A percentile compares a stretch with the other conserved stretches of the same genome.
These are phyloP conservation scores for Westerdykella aurantiaca DNA, from an alignment of 2,329 filamentous ascomycete species.

Conservation along the genomic window DNA sequence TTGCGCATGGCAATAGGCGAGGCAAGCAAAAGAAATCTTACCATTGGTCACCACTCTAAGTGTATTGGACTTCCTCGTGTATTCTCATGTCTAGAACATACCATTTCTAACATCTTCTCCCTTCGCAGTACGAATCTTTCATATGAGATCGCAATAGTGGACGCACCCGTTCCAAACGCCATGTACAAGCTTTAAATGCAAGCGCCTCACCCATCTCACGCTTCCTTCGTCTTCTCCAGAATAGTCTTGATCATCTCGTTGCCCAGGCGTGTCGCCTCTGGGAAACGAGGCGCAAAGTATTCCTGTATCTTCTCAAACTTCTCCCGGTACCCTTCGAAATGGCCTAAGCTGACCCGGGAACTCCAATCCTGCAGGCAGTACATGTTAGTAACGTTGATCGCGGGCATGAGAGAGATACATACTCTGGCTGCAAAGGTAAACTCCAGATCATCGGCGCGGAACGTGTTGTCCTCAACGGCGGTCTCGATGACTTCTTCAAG, in stretches of 20 bases:
- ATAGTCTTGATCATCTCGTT: slow-evolving; percentile 98
- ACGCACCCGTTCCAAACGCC: too few relatives aligned
- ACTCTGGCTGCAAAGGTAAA: slow-evolving; percentile 91
- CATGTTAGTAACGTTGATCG: background rate
- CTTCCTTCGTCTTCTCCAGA: slow-evolving; percentile 62
- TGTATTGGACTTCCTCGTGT: too few relatives aligned
- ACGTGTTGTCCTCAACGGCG: slow-evolving; percentile 82
- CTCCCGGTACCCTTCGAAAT: slow-evolving; percentile 89
- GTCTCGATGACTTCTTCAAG: slow-evolving; percentile 81
- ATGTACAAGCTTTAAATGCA: too few relatives aligned
- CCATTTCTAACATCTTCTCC: too few relatives aligned
- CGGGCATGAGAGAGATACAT: slow-evolving; percentile 4
- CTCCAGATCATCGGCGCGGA: slow-evolving; percentile 91
- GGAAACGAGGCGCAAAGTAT: slow-evolving; percentile 88
- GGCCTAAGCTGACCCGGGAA: slow-evolving; percentile 81
- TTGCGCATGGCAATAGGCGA: too few relatives aligned
- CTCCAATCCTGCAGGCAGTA: slow-evolving; percentile 65
- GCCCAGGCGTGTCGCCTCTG: slow-evolving; percentile 77
- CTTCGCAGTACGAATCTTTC: too few relatives aligned
- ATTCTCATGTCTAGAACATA: too few relatives aligned
- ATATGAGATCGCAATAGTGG: too few relatives aligned
- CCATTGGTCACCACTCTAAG: too few relatives aligned
- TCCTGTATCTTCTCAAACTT: slow-evolving; percentile 83
- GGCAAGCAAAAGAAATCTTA: too few relatives aligned
- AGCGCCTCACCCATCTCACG: background rate